Evolutionary conservation across 1,139 yeast genomes (phyloP).

Genomic region (Chernovozyma aurita): DNA sequence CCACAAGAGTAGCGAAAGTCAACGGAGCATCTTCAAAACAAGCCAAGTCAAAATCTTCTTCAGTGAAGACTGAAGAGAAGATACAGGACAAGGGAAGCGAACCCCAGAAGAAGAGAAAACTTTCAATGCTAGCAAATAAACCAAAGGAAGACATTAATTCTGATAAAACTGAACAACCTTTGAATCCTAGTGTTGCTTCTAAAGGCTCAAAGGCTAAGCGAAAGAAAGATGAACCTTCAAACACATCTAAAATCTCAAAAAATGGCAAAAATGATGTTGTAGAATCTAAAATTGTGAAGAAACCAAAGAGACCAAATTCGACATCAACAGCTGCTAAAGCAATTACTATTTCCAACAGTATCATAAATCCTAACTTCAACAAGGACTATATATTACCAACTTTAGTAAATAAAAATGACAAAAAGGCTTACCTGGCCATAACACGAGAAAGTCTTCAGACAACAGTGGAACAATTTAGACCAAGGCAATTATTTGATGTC

Average conservation of each 20-base stretch:
- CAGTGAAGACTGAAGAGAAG: no score
- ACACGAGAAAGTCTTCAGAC: slow-evolving; percentile 10
- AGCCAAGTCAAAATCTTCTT: no score
- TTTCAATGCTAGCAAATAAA: no score
- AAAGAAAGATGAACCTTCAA: not conserved
- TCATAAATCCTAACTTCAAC: slow-evolving; percentile 17
- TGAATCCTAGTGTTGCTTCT: no score
- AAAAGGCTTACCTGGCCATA: slow-evolving; percentile 11
- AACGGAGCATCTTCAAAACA: no score
- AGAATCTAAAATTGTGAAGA: not conserved
- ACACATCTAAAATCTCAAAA: not conserved
- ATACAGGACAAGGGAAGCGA: no score
- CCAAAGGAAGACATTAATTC: no score
- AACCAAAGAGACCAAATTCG: slow-evolving; percentile 6
- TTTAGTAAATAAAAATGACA: slow-evolving; percentile 10
- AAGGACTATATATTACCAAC: slow-evolving; percentile 17
- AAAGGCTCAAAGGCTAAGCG: not conserved
- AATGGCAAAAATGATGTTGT: not conserved
- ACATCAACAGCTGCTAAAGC: not conserved
- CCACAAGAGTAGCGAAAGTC: no score
- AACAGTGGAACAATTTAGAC: slow-evolving; percentile 14
- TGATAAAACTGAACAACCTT: no score
- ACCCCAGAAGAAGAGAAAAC: no score
- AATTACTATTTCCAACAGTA: slow-evolving; percentile 1
- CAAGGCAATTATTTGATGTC: slow-evolving; percentile 13